Conservation (phyloP, 768 basidiomycete species). For the Gymnopilus dilepis region DNA sequence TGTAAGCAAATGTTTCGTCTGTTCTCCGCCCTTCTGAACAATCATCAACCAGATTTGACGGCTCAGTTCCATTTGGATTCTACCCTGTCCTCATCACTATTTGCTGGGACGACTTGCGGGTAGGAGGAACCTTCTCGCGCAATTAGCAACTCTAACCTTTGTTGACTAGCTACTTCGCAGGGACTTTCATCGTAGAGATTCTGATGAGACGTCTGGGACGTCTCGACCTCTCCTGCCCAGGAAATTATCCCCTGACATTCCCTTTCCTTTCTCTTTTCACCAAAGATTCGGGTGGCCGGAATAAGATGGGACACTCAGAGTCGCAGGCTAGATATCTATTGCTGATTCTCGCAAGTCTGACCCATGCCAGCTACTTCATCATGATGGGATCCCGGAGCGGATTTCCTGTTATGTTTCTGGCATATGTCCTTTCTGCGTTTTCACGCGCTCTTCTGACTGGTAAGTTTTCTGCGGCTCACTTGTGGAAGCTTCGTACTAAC, state of each 20-base stretch:
- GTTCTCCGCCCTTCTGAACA: neutral
- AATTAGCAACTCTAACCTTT: neutral
- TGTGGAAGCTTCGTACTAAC: neutral
- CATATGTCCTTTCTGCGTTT: constrained; percentile 53
- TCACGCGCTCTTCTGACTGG: constrained; percentile 52
- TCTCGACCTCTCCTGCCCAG: constrained; percentile 30
- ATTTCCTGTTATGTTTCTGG: constrained; percentile 48
- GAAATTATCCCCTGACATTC: constrained; percentile 20
- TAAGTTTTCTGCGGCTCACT: constrained; percentile 26
- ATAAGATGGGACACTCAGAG: constrained; percentile 13
- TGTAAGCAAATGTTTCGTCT: constrained; percentile 36
- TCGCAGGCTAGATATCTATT: constrained; percentile 49
- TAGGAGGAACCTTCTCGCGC: constrained; percentile 31
- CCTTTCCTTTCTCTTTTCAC: constrained; percentile 14
- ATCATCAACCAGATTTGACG: constrained; percentile 47
- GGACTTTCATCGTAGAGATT: constrained; percentile 51
- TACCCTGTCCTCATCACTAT: constrained; percentile 56
- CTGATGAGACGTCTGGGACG: constrained; percentile 46
- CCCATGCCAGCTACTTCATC: constrained; percentile 49
- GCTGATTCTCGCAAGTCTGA: constrained; percentile 42
- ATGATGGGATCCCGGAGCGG: constrained; percentile 51
- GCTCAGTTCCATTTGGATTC: constrained; percentile 51
- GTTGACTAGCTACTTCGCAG: constrained; percentile 45
- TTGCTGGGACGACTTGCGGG: constrained; percentile 55
- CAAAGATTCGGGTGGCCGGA: neutral